Base-by-base conservation (phyloP, 257 asterid species). In the Gentiana dahurica region DNA sequence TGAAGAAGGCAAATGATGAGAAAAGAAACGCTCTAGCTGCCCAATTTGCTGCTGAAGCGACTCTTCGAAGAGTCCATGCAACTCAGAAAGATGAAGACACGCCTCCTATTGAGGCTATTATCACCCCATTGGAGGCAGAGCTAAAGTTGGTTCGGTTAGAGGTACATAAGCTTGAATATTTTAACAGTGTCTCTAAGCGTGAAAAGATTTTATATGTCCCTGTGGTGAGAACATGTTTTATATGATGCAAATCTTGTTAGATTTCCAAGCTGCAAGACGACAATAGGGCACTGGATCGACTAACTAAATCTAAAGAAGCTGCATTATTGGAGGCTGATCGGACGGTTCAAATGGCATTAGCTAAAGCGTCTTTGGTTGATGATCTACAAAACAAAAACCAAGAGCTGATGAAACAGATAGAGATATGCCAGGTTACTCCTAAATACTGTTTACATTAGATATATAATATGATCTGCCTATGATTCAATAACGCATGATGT, bases 11-110 rank as follows among this genome's bases (percentile, higher is more conserved):
- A 65, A 84, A 80, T 75, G 97, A 90, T 72, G 97, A 89, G 79
- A 89, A 80, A 69, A 89, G 79, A 71, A 76, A 85, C 52, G 84
- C 93, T 51, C 57, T 84, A 67, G 87, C 97, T 41, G 93, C 88
- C 59, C 97, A 89, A 73, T 86, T 78, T 77, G 94, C 95, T 80
- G 96, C 91, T 46, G 97, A 90, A 79, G 95, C 97, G 58, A 90
- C 95, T 8, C 95, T 90, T 60, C 82, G 97, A 63, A 75, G 96
- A 75, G 97, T 86, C 57, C 97, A 90, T 73, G 89, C 95, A 24
- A 90, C 88, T 0, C 96, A 86, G 69, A 90, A 87, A 75, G 97
- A 90, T 66, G 95, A 90, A 52, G 96, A 90, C 58, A 86, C 86
- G 88, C 95, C 95, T 63, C 96, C 97, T 12, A 84, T 90, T 60